Evolutionary conservation across 805 yeast species (phyloP).

Genomic region (Saccharomyces jurei): DNA sequence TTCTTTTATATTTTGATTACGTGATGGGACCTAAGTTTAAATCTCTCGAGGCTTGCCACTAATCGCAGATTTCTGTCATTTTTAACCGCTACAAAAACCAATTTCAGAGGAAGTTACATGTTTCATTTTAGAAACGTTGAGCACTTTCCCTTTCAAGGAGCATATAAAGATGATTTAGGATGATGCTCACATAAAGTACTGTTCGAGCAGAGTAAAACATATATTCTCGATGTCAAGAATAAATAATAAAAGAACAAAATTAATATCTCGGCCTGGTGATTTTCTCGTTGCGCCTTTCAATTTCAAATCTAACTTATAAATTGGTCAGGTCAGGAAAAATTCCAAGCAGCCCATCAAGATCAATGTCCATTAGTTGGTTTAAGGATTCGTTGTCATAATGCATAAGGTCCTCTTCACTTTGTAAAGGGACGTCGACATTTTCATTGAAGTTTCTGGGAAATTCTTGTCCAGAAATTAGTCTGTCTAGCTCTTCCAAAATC

Average conservation of each 20-base stretch:
- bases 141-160: too few relatives aligned
- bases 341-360: not conserved
- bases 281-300: not conserved
- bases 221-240: too few relatives aligned
- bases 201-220: too few relatives aligned
- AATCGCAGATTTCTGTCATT: too few relatives aligned
- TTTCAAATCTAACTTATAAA: not conserved
- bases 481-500: conserved; percentile 1
- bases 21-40: too few relatives aligned
- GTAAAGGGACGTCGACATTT: not conserved
- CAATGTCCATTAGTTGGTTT: not conserved
- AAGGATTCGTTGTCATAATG: not conserved
- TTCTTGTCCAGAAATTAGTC: not conserved
- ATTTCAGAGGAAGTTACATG: too few relatives aligned
- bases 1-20: too few relatives aligned
- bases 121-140: too few relatives aligned
- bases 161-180: too few relatives aligned
- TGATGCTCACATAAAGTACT: too few relatives aligned
- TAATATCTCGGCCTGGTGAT: not conserved
- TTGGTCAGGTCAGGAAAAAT: not conserved
- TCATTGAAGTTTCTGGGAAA: not conserved
- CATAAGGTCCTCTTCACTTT: not conserved
- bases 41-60: too few relatives aligned
- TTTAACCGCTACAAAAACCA: too few relatives aligned
- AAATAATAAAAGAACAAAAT: not conserved